Base-by-base conservation (phyloP, 2,329 filamentous ascomycete genomes). In the Hypoxylon sp. region DNA sequence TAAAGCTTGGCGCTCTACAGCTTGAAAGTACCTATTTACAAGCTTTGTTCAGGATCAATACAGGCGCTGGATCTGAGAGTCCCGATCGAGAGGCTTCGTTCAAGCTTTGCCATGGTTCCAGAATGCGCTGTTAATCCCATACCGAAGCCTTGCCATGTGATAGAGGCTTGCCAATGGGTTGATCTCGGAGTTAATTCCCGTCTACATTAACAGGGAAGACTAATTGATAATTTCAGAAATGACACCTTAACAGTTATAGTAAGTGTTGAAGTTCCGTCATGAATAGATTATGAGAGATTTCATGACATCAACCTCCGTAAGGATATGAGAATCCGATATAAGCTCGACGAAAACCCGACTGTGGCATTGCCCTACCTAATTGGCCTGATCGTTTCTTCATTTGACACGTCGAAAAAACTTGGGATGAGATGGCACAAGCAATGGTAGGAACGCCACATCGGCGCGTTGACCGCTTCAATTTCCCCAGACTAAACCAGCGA, bases 1-100 rank as follows among this genome's bases (percentile, higher is more conserved):
- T 55, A 39, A 46, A 54, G 26, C 67, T 70, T 67, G 63, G 63
- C 60, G 63, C 52, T 35, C 44, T 26, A 35, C 29, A 44, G 50
- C 48, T 64, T 13, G 22, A 33, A 57, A 53, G 39, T 33, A n/a
- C n/a, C n/a, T n/a, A 14, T n/a, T 39, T 19, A 35, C 14, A 61
- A 26, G 29, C 26, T 59, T 56, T 35, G n/a, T 50, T 37, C 17
- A 24, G 33, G 52, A 33, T 50, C 22, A 11, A 60, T 31, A 31
- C 10, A 61, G 39, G 37, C 29, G 10, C 31, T 14, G 31, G 31
- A 33, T 57, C 42, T 57, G 22, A 48, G 42, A 44, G 46, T 13
- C 9, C 14, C 65, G 37, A 42, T 47, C 4, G 1, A 26, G 29
- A 52, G 22, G 44, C 37, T 58, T 35, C 22, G 47, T 53, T 44